These are phyloP conservation scores for Backusella psychrophila DNA, from an alignment of 192 early-diverging fungal species.

Conservation along the genomic window DNA sequence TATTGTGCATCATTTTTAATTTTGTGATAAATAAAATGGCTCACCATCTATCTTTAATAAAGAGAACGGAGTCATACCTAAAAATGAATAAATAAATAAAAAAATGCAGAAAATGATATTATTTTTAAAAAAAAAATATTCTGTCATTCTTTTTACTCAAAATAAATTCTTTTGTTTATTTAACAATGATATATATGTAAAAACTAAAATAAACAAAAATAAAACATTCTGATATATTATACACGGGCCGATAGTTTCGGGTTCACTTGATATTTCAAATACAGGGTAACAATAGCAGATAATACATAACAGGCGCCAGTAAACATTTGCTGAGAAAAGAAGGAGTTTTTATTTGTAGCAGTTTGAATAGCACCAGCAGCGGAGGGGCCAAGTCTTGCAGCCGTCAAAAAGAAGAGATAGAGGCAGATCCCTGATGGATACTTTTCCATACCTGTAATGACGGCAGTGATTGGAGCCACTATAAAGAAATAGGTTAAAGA, in stretches of 20 bases:
- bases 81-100: too few relatives aligned
- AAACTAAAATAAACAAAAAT: too few relatives aligned
- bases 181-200: neutral
- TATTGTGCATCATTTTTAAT: too few relatives aligned
- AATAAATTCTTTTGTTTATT: neutral
- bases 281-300: neutral
- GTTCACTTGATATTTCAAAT: constrained; percentile 2
- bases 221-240: neutral
- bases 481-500: neutral
- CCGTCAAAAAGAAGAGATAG: constrained; percentile 19
- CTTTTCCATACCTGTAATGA: constrained; percentile 17
- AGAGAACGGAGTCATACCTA: too few relatives aligned
- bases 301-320: constrained; percentile 14
- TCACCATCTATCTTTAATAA: too few relatives aligned
- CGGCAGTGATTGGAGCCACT: constrained; percentile 23
- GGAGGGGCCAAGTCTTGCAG: constrained; percentile 27
- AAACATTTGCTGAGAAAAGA: constrained; percentile 44
- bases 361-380: constrained; percentile 31
- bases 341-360: constrained; percentile 23
- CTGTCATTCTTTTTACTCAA: neutral
- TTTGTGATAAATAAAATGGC: too few relatives aligned
- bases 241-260: neutral
- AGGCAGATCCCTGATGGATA: constrained; percentile 23
- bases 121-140: too few relatives aligned
- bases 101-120: too few relatives aligned